Base-by-base conservation (phyloP, 1,284 basidiomycete genomes). In the Ceratobasidium sp. region DNA sequence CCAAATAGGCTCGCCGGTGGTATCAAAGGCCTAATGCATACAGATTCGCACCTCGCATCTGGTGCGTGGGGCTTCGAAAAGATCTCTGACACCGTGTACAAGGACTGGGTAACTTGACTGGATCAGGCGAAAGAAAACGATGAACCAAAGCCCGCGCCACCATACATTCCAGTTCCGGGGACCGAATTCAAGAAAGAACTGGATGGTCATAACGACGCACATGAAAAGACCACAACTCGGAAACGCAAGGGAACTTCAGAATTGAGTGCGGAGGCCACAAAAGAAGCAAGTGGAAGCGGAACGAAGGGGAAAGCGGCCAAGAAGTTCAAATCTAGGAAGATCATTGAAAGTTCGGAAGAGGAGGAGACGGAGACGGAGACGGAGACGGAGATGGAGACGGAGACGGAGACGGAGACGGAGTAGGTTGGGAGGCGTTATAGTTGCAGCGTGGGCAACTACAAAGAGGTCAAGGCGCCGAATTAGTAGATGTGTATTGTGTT, bases 21-120 rank as follows among this genome's bases (percentile, higher is more conserved):
- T 55, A 44, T 70, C 14, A 70, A 70, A 57, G 68, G 68, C 14
- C 23, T 70, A 20, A n/a, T 35, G 52, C 68, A 70, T 20, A 50
- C 68, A 0, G 68, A 70, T 38, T 38, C 3, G 14, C 50, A 55
- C 7, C 68, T 70, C 30, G 27, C n/a, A 4, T 8, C 27, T 20
- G 68, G 52, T 4, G 3, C 3, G 3, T 70, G 68, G 68, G 50
- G 68, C 8, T 70, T 55, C 50, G 12, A 55, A 41, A 57, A 70
- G n/a, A 18, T 70, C 14, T 10, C 10, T 23, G 68, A 35, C 2
- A 30, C 4, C 6, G 18, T 18, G 8, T 57, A 70, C 52, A 44
- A 70, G 23, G 52, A 70, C 8, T 70, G 48, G 50, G 55, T 55
- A 30, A 7, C 14, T 14, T 3, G 35, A 10, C 55, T 20, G 27